Base-by-base conservation (phyloP, 148 eudicot species). In the Salicornia ramosissima region DNA sequence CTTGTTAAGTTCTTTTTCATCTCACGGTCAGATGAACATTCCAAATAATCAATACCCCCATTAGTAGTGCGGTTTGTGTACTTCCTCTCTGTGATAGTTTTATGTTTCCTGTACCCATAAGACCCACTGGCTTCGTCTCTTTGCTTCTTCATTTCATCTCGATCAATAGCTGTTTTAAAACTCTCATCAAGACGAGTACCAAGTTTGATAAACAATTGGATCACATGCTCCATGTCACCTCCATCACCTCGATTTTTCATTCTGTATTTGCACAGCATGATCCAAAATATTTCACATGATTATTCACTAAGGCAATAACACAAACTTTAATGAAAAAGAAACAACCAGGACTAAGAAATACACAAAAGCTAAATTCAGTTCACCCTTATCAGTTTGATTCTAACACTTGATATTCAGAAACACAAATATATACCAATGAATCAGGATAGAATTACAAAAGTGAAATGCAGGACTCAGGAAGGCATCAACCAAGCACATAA, bases 1-100 rank as follows among this genome's bases (percentile, higher is more conserved):
- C 80, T 86, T 33, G 91, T 86, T 51, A 86, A 69, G 16, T 87
- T 83, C 71, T 80, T 85, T 79, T 69, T 78, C 54, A 78, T 80
- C 78, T 92, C 96, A 56, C 96, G 86, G 71, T 90, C 98, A 59
- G 91, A 88, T 12, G 85, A 83, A 80, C 75, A 78, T 43, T 85
- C 89, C 58, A 83, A 79, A 81, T 80, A 70, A 74, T 87, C 97
- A 80, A 73, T 57, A 71, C 77, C 73, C 71, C 88, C 89, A 69
- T 83, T 85, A 24, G 42, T 7, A 67, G 77, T 81, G 68, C 94
- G 80, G 57, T 71, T 68, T 22, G 39, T 42, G 46, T 69, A 61
- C 78, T 87, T 90, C 80, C 83, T 85, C 57, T 90, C 95, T 10
- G 74, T 53, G 52, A 65, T 69, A 67, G 75, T 78, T 72, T 67